These are phyloP conservation scores for Phialophora macrospora DNA, from an alignment of 2,329 filamentous ascomycete species.

Conservation along the genomic window DNA sequence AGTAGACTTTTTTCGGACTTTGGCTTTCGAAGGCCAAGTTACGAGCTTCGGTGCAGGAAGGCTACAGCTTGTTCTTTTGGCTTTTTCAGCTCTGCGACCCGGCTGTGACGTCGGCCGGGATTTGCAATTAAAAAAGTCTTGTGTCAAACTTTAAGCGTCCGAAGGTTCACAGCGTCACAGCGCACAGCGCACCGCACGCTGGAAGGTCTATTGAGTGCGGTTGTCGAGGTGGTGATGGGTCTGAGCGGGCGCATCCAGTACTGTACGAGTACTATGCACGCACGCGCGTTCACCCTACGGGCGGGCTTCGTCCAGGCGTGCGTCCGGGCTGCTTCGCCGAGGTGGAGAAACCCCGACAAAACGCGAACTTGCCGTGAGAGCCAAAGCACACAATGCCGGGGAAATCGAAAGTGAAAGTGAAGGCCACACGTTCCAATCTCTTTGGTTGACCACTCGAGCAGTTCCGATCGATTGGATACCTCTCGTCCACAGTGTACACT, in stretches of 20 bases:
- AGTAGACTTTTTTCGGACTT: too few species aligned
- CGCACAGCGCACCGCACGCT: too few species aligned
- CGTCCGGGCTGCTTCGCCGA: background rate
- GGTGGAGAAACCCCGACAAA: background rate
- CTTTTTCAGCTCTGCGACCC: slow-evolving; percentile 5
- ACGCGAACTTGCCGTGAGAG: background rate
- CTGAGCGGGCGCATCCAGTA: too few species aligned
- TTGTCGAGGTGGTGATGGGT: too few species aligned
- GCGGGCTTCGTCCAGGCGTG: background rate
- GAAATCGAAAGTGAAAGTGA: background rate
- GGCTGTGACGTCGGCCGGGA: slow-evolving; percentile 5
- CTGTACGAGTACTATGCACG: too few species aligned
- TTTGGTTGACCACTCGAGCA: background rate
- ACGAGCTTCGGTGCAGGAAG: too few species aligned
- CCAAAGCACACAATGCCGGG: background rate
- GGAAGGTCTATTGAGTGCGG: too few species aligned
- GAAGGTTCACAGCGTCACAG: background rate
- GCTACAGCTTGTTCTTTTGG: too few species aligned
- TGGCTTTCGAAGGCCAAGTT: too few species aligned
- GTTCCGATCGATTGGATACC: too few species aligned
- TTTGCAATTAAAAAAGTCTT: background rate
- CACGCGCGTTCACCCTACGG: too few species aligned
- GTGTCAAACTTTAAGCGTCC: background rate
- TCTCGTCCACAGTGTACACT: too few species aligned
- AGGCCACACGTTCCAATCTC: background rate